Evolutionary conservation across 2,329 filamentous ascomycete species (phyloP).

Genomic region (Exserohilum turcica): DNA sequence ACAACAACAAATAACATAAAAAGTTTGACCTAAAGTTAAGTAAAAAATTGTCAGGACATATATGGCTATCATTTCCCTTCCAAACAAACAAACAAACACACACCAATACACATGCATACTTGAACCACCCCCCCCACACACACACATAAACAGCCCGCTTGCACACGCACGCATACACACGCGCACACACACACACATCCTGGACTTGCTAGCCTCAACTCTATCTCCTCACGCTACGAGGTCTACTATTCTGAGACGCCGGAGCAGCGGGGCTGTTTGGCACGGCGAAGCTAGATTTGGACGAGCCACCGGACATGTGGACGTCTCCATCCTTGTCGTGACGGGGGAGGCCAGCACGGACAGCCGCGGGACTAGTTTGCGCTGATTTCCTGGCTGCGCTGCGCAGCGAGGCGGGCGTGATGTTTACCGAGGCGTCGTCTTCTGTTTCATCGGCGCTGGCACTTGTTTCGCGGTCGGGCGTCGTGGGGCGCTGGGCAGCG

Average conservation of each 20-base stretch:
- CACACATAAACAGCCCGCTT: too few species aligned
- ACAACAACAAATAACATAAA: too few species aligned
- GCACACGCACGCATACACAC: too few species aligned
- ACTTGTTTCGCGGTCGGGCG: slow-evolving; percentile 16
- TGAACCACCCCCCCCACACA: too few species aligned
- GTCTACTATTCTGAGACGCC: slow-evolving; percentile 10
- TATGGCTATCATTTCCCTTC: too few species aligned
- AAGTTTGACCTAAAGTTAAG: too few species aligned
- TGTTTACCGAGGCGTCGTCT: slow-evolving; percentile 36
- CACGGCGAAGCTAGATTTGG: neutral
- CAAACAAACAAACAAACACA: too few species aligned
- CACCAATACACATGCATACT: too few species aligned
- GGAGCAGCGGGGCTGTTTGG: neutral
- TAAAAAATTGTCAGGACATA: too few species aligned
- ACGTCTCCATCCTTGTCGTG: neutral
- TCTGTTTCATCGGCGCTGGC: slow-evolving; percentile 22
- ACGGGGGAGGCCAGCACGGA: neutral
- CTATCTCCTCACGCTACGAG: too few species aligned
- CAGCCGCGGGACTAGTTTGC: slow-evolving; percentile 5
- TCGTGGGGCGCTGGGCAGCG: slow-evolving; percentile 23
- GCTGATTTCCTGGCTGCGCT: slow-evolving; percentile 33
- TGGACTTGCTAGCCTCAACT: too few species aligned
- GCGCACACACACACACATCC: too few species aligned
- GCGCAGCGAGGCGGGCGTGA: slow-evolving; percentile 45
- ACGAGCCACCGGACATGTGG: neutral